These are phyloP conservation scores for Penicillium expansum DNA, from an alignment of 2,329 filamentous ascomycete species.

Conservation along the genomic window DNA sequence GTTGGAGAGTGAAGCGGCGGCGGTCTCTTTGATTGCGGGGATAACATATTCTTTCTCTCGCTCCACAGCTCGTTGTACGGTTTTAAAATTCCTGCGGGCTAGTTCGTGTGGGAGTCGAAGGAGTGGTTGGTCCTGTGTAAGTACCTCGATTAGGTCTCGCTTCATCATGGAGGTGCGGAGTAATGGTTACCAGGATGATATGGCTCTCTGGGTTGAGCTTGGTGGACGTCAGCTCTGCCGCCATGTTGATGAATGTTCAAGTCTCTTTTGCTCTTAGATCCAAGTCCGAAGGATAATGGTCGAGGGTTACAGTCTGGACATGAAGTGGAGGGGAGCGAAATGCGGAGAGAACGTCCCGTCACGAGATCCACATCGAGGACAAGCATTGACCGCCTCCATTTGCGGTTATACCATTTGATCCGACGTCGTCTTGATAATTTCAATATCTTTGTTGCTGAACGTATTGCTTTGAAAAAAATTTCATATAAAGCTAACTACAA, in stretches of 20 bases:
- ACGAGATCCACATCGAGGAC: constrained; percentile 11
- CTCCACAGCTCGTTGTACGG: constrained; percentile 54
- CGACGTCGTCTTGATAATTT: not conserved
- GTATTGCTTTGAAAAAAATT: too few species aligned
- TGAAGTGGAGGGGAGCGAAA: constrained; percentile 4
- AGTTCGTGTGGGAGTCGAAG: constrained; percentile 91
- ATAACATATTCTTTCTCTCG: constrained; percentile 49
- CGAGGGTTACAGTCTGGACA: not conserved
- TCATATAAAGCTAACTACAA: too few species aligned
- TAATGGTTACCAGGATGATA: constrained; percentile 44
- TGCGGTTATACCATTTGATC: not conserved
- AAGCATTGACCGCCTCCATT: constrained; percentile 5
- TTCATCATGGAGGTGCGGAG: constrained; percentile 12
- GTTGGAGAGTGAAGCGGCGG: constrained; percentile 63
- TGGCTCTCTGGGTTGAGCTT: constrained; percentile 52
- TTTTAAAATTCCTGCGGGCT: constrained; percentile 89
- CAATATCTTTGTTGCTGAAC: too few species aligned
- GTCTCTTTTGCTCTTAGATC: not conserved
- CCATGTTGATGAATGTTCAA: constrained; percentile 27
- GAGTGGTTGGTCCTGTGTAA: constrained; percentile 78
- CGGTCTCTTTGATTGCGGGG: constrained; percentile 50
- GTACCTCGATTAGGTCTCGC: constrained; percentile 6
- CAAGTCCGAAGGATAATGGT: not conserved
- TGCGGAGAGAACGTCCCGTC: constrained; percentile 9
- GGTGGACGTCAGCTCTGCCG: constrained; percentile 46